Conservation (phyloP, 371 early-diverging fungal genomes). For the Actinomucor elegans region DNA sequence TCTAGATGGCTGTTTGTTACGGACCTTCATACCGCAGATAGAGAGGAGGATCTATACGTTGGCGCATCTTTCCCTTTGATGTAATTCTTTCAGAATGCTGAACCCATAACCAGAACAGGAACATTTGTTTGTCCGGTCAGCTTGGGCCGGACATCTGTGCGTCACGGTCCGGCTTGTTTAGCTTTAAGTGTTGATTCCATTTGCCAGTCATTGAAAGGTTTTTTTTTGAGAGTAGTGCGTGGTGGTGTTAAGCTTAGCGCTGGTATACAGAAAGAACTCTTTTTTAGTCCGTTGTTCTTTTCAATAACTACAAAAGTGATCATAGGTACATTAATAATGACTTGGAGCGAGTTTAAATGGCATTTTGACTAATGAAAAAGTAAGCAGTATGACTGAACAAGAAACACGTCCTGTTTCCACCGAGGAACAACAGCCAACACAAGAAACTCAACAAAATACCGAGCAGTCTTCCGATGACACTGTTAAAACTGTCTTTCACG, state of each 20-base stretch:
- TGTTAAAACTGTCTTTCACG: slow-evolving; percentile 69
- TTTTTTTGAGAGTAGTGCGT: no score
- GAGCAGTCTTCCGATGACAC: slow-evolving; percentile 40
- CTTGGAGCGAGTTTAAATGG: no score
- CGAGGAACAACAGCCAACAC: slow-evolving; percentile 9
- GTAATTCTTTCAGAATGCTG: no score
- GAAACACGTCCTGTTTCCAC: slow-evolving; percentile 22
- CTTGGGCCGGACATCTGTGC: no score
- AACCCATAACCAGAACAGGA: no score
- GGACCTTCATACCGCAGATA: slow-evolving; percentile 24
- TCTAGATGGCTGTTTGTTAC: not conserved
- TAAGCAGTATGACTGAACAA: slow-evolving; percentile 18
- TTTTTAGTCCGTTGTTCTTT: not conserved
- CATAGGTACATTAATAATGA: not conserved
- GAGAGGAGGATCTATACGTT: slow-evolving; percentile 18
- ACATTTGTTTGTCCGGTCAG: no score
- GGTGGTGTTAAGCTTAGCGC: no score
- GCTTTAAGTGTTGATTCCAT: no score
- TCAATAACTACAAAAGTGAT: not conserved
- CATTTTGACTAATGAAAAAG: not conserved
- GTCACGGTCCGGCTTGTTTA: no score
- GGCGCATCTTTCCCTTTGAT: not conserved
- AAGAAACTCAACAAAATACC: not conserved
- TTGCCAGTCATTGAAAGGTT: not conserved
- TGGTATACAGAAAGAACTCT: no score